A percentile compares a stretch with the other conserved stretches of the same genome.
Evolutionary conservation across 306 rosid genomes (phyloP).

Genomic region (Prunus dulcis): DNA sequence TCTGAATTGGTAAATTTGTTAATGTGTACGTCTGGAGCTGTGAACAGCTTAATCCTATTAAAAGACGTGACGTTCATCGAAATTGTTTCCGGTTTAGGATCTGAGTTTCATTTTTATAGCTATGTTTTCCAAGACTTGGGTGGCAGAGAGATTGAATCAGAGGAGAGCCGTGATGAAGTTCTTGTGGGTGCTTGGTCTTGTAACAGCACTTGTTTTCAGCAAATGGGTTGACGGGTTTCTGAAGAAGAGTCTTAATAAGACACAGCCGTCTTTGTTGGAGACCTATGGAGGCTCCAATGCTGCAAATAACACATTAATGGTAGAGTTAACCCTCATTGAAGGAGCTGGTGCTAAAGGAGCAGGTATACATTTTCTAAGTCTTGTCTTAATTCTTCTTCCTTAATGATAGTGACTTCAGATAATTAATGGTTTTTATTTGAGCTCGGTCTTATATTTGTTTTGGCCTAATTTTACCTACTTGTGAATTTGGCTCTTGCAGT

Average conservation of each 20-base stretch:
- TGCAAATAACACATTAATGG: slow-evolving; percentile 36
- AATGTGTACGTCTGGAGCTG: background rate
- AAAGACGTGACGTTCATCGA: background rate
- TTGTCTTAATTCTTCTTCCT: background rate
- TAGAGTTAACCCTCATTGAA: slow-evolving; percentile 73
- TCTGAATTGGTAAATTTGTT: background rate
- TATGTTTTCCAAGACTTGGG: slow-evolving; percentile 8
- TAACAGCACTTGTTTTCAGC: slow-evolving; percentile 34
- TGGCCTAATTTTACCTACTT: background rate
- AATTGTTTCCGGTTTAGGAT: background rate
- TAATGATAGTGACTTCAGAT: background rate
- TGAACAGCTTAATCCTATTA: background rate
- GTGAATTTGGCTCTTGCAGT: slow-evolving; percentile 39
- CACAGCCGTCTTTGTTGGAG: slow-evolving; percentile 44
- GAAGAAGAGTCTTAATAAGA: slow-evolving; percentile 42
- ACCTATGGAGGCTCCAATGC: slow-evolving; percentile 42
- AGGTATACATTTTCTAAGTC: slow-evolving; percentile 31
- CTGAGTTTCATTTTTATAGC: background rate
- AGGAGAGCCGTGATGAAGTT: slow-evolving; percentile 38
- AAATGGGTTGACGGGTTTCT: slow-evolving; percentile 49
- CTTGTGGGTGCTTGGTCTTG: slow-evolving; percentile 35
- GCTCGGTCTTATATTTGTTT: slow-evolving; percentile 15
- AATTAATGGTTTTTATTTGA: background rate
- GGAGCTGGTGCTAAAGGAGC: slow-evolving; percentile 73
- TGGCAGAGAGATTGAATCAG: slow-evolving; percentile 20